These are phyloP conservation scores for Chernovozyma sophiae-reginae DNA, from an alignment of 1,139 yeast genomes.

Conservation along the genomic window DNA sequence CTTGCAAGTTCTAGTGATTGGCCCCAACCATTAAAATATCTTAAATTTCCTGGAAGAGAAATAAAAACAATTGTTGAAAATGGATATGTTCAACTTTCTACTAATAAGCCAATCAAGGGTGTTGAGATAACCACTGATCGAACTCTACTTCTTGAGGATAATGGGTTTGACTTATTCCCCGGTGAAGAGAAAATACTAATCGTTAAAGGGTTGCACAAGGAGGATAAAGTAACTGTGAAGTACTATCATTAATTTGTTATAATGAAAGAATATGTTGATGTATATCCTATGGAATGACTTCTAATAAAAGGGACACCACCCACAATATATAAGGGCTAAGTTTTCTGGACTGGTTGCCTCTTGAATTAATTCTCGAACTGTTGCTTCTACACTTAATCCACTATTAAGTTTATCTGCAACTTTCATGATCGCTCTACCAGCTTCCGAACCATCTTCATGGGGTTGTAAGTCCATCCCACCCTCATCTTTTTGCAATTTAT, in stretches of 20 bases:
- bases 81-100: conserved; percentile 15
- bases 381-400: conserved; percentile 78
- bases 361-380: conserved; percentile 72
- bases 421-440: conserved; percentile 68
- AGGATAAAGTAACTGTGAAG: conserved; percentile 10
- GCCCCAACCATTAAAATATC: conserved; percentile 52
- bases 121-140: conserved; percentile 23
- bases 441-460: conserved; percentile 65
- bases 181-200: conserved; percentile 19
- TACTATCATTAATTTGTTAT: conserved; percentile 10
- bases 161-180: conserved; percentile 44
- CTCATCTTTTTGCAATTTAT: conserved; percentile 48
- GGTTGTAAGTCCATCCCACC: conserved; percentile 20
- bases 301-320: conserved; percentile 68
- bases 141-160: conserved; percentile 27
- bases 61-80: conserved; percentile 13
- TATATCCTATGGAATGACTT: too few species aligned
- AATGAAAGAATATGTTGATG: too few species aligned
- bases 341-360: conserved; percentile 70
- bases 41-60: conserved; percentile 22
- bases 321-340: conserved; percentile 72
- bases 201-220: conserved; percentile 12
- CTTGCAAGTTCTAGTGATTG: conserved; percentile 41
- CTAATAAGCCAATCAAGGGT: conserved; percentile 41
- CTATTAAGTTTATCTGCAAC: conserved; percentile 72